Percentiles rank a stretch among this genome's conserved stretches.
Evolutionary conservation across 2,329 filamentous ascomycete species (phyloP).

Genomic region (Trichoderma citrinoviride): DNA sequence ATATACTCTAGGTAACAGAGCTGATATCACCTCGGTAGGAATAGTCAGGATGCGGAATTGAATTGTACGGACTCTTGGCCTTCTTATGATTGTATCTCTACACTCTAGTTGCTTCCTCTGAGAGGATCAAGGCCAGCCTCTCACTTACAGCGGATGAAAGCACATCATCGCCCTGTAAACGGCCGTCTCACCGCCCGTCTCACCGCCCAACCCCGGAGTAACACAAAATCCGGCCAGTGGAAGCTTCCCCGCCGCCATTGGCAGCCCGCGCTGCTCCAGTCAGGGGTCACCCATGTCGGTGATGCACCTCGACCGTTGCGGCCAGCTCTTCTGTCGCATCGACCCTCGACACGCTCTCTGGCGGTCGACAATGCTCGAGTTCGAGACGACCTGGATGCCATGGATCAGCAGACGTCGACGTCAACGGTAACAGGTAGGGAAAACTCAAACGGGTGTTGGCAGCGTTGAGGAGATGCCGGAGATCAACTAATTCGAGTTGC

Average conservation of each 20-base stretch:
- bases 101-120: neutral
- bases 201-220: constrained; percentile 28
- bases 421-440: constrained; percentile 71
- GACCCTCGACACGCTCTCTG: constrained; percentile 13
- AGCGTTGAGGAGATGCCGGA: no score
- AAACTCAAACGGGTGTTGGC: no score
- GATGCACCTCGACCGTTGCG: constrained; percentile 16
- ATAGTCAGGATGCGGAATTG: no score
- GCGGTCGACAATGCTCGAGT: constrained; percentile 33
- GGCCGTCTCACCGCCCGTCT: constrained; percentile 29
- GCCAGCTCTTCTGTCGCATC: constrained; percentile 16
- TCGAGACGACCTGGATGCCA: constrained; percentile 38
- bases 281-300: constrained; percentile 17
- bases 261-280: neutral
- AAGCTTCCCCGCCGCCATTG: constrained; percentile 11
- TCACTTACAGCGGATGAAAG: neutral
- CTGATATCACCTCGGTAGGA: no score
- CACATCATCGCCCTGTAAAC: neutral
- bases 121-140: neutral
- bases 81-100: neutral
- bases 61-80: no score
- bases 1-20: no score
- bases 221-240: constrained; percentile 26
- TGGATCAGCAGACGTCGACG: constrained; percentile 67
- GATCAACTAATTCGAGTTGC: neutral